Evolutionary conservation across 2,329 filamentous ascomycete genomes (phyloP).

Genomic region (Exophiala alcalophila): DNA sequence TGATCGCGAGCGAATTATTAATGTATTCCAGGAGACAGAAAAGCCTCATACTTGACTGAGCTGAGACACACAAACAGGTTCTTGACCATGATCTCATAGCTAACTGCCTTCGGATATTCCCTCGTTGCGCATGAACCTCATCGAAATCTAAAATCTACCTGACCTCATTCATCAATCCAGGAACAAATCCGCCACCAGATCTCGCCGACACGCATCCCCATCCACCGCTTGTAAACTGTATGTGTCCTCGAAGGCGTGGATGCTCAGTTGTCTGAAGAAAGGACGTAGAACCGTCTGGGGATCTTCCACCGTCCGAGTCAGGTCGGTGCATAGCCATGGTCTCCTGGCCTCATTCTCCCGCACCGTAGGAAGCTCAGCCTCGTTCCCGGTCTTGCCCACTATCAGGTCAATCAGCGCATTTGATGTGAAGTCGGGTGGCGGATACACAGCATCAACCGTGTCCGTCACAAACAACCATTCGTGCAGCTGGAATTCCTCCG

Average conservation of each 20-base stretch:
- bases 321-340: conserved; percentile 44
- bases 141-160: no score
- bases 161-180: conserved; percentile 55
- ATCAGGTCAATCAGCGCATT: conserved; percentile 68
- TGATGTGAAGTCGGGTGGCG: conserved; percentile 65
- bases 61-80: no score
- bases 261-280: conserved; percentile 88
- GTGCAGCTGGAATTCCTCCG: conserved; percentile 96
- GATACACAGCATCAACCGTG: conserved; percentile 92
- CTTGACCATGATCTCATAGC: no score
- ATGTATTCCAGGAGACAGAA: no score
- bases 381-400: conserved; percentile 10
- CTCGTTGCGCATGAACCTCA: no score
- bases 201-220: conserved; percentile 59
- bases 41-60: no score
- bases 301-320: conserved; percentile 58
- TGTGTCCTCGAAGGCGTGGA: conserved; percentile 87
- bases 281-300: conserved; percentile 76
- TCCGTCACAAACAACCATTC: conserved; percentile 98
- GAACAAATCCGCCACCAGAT: conserved; percentile 71
- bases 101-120: no score
- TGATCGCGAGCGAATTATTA: no score
- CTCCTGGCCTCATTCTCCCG: conserved; percentile 35
- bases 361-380: conserved; percentile 22
- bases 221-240: conserved; percentile 78